Conservation (phyloP, 2,329 filamentous ascomycete genomes). For the Fusarium mangiferae region DNA sequence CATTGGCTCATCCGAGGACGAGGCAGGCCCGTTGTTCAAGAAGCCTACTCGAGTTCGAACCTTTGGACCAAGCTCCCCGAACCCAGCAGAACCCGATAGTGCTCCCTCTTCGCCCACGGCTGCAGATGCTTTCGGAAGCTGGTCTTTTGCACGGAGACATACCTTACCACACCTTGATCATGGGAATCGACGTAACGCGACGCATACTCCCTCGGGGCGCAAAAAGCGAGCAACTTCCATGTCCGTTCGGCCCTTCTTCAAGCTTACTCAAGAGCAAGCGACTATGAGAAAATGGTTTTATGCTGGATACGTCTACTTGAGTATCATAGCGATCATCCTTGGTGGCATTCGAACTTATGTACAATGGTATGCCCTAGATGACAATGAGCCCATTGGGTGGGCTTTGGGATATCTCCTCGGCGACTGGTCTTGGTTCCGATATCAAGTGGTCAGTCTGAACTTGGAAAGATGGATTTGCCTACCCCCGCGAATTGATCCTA, state of each 20-base stretch:
- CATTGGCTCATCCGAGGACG: constrained; percentile 48
- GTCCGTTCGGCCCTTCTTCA: constrained; percentile 77
- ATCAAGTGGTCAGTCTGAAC: constrained; percentile 74
- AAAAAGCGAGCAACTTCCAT: constrained; percentile 72
- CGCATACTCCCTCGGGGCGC: constrained; percentile 70
- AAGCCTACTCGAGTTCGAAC: constrained; percentile 46
- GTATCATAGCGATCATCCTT: constrained; percentile 73
- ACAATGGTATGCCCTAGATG: constrained; percentile 70
- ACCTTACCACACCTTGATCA: constrained; percentile 61
- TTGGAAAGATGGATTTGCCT: constrained; percentile 81
- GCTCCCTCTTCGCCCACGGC: constrained; percentile 32
- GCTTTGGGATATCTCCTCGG: constrained; percentile 90
- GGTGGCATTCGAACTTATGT: constrained; percentile 78
- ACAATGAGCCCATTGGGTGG: constrained; percentile 90
- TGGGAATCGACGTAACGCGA: constrained; percentile 52
- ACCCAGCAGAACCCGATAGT: constrained; percentile 20
- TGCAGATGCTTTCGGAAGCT: constrained; percentile 31
- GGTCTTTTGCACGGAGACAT: constrained; percentile 55
- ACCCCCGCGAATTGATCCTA: constrained; percentile 57
- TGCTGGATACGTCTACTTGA: constrained; percentile 79
- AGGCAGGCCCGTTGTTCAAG: constrained; percentile 36
- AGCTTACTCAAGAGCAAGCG: constrained; percentile 83
- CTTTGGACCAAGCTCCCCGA: constrained; percentile 36
- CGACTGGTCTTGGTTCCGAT: constrained; percentile 76
- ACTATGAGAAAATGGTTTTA: constrained; percentile 83